Evolutionary conservation across 768 basidiomycete species (phyloP), one percentile per base, ranked within the genome.

Genomic region (Collybia sordida): DNA sequence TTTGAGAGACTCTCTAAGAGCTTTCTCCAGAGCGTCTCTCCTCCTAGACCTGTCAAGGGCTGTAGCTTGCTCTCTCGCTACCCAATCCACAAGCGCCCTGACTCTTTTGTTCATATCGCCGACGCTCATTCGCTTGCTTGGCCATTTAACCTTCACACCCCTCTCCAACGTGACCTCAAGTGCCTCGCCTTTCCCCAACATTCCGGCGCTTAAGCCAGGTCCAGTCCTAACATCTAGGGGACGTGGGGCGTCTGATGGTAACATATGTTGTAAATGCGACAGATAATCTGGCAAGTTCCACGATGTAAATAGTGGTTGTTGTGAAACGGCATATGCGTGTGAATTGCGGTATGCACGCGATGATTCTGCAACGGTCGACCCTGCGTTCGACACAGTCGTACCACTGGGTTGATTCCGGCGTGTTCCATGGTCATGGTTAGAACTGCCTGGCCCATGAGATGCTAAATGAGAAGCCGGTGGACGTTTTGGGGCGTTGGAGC

Each of bases 31-130:
- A 2, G 89, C 85, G 42, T 86, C 84, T 56, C 78, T 76, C 53
- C 90, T 72, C 56, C 88, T 77, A 23, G 75, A 76, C 37, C 90
- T 81, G 62, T 91, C 90, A 31, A 79, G 73, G 8, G 86, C 86
- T 55, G 75, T 82, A 6, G 86, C 89, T 66, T 93, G 90, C 62
- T 93, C 89, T 50, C 92, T 75, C 23, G 88, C 90, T n/a, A 97
- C 92, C 85, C 90, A 98, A 61, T 97, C 95, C 17, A 96, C 83
- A 42, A 98, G 77, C 37, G 87, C 82, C 28, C 91, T 78, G 19
- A 96, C 91, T 21, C 96, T 85, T 71, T 97, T 97, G 67, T 93
- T 90, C 93, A 98, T 96, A 65, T 98, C 96, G 17, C 86, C 88
- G n/a, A 96, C 87, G 58, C 94, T 97, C 82, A 86, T 94, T 45